Conservation (phyloP, 1,139 yeast genomes). For the Meyerozyma sp. region DNA sequence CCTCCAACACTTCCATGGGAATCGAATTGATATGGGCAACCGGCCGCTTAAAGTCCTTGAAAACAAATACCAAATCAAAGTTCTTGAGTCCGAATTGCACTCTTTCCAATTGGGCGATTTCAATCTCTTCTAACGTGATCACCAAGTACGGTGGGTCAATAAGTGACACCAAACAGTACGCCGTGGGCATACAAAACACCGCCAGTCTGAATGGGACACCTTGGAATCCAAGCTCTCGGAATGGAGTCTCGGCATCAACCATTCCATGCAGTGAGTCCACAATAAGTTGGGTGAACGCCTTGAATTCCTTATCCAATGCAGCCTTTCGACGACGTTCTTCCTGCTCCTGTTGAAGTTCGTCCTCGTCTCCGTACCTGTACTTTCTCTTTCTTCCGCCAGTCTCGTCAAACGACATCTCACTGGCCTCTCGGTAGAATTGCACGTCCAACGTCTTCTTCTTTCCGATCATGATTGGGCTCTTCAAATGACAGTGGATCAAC, state of each 20-base stretch:
- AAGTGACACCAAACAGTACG: conserved; percentile 91
- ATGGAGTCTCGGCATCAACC: conserved; percentile 88
- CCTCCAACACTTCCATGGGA: conserved; percentile 88
- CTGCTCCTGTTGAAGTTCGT: conserved; percentile 97
- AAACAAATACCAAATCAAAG: conserved; percentile 91
- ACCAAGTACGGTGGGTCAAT: conserved; percentile 95
- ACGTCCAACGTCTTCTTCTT: conserved; percentile 93
- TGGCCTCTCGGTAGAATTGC: conserved; percentile 94
- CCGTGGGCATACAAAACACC: conserved; percentile 93
- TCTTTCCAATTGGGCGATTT: conserved; percentile 92
- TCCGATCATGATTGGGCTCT: conserved; percentile 91
- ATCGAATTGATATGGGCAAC: conserved; percentile 92
- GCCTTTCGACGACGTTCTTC: conserved; percentile 94
- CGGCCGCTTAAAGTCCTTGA: conserved; percentile 81
- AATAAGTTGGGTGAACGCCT: conserved; percentile 81
- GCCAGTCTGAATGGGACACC: conserved; percentile 97
- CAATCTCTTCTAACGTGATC: conserved; percentile 85
- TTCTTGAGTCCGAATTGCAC: conserved; percentile 96
- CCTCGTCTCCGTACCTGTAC: conserved; percentile 96
- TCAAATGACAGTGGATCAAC: conserved; percentile 85
- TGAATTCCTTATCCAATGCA: conserved; percentile 87
- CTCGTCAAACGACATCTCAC: conserved; percentile 95
- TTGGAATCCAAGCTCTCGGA: conserved; percentile 92
- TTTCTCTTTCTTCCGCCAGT: conserved; percentile 91
- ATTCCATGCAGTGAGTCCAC: conserved; percentile 80